Base-by-base conservation (phyloP, 768 basidiomycete genomes). In the Auricularia heimuer region DNA sequence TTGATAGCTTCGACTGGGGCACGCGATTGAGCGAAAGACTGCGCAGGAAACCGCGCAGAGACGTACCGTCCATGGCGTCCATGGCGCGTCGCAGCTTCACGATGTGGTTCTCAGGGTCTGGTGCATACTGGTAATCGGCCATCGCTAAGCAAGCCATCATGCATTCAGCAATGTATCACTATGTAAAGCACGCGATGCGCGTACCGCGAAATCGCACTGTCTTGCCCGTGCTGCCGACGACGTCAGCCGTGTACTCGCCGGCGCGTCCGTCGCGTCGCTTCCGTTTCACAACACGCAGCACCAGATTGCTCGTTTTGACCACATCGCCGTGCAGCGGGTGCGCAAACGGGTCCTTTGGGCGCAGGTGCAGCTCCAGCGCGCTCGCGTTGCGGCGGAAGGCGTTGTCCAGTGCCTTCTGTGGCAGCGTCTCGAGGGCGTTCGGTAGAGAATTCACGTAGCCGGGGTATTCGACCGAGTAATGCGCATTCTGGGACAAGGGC, bases 41-140 rank as follows among this genome's bases (percentile, higher is more conserved):
- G 51, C 8, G 12, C 35, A 16, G 14, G 10, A 8, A n/a, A 62
- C 34, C 36, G 42, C 8, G 45, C 36, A 14, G 3, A 18, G 24
- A 65, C 82, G 63, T 71, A 96, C 96, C 89, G 68, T 98, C 89
- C 82, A 97, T 85, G 4, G 78, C 78, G 61, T 86, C 82, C 85
- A 98, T 88, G 0, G 92, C 83, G 12, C 79, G 69, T 3, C 91
- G 85, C 63, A 98, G 75, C 65, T 84, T 78, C 2, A 86, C 74
- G 3, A 92, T 76, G 2, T 88, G 86, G 70, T 96, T 93, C 14
- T 83, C 74, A 72, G 80, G 76, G 65, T 89, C 80, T 1, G 92
- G 92, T 66, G 87, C 83, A 74, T 86, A 97, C 74, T 97, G 94
- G 73, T 86, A 97, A 74, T 98, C 96, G 45, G 87, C 91, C 90